These are phyloP conservation scores for Brasilioporus rufonigricans DNA, from an alignment of 768 basidiomycete genomes.

Conservation along the genomic window DNA sequence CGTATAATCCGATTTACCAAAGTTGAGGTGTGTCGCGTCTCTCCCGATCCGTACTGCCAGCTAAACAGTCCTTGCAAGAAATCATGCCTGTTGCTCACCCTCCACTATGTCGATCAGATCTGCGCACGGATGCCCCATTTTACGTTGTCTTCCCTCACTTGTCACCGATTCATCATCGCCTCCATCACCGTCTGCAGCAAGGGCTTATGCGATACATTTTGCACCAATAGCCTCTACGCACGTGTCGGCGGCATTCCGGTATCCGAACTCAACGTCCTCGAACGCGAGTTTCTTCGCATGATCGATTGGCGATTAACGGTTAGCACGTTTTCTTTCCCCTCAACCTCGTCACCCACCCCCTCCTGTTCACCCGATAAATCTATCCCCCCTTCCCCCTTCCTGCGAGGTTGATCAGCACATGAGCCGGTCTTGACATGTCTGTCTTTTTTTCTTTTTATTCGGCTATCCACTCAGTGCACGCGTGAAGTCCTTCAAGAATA, in stretches of 20 bases:
- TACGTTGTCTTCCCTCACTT: slow-evolving; percentile 92
- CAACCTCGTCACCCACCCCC: slow-evolving; percentile 8
- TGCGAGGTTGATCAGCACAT: slow-evolving; percentile 6
- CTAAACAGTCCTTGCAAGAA: slow-evolving; percentile 44
- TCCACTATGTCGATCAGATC: slow-evolving; percentile 93
- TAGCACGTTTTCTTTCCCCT: slow-evolving; percentile 39
- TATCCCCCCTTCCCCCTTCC: not conserved
- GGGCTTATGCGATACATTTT: slow-evolving; percentile 93
- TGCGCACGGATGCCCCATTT: slow-evolving; percentile 84
- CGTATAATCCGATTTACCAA: slow-evolving; percentile 95
- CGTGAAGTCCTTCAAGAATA: slow-evolving; percentile 90
- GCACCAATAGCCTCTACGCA: slow-evolving; percentile 92
- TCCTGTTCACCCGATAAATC: slow-evolving; percentile 5
- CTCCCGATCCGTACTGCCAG: not conserved
- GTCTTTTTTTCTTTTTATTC: slow-evolving; percentile 7
- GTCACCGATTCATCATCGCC: slow-evolving; percentile 96
- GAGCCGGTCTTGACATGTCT: slow-evolving; percentile 21
- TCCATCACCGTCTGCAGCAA: slow-evolving; percentile 92
- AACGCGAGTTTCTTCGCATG: slow-evolving; percentile 87
- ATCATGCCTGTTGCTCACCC: slow-evolving; percentile 74
- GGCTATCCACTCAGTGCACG: slow-evolving; percentile 60
- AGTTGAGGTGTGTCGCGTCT: slow-evolving; percentile 68
- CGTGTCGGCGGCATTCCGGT: slow-evolving; percentile 94
- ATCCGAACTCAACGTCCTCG: slow-evolving; percentile 89
- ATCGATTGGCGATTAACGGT: slow-evolving; percentile 97